These are phyloP conservation scores for Anthracocystis panici-leucophaei DNA, from an alignment of 1,284 basidiomycete genomes.

Conservation along the genomic window DNA sequence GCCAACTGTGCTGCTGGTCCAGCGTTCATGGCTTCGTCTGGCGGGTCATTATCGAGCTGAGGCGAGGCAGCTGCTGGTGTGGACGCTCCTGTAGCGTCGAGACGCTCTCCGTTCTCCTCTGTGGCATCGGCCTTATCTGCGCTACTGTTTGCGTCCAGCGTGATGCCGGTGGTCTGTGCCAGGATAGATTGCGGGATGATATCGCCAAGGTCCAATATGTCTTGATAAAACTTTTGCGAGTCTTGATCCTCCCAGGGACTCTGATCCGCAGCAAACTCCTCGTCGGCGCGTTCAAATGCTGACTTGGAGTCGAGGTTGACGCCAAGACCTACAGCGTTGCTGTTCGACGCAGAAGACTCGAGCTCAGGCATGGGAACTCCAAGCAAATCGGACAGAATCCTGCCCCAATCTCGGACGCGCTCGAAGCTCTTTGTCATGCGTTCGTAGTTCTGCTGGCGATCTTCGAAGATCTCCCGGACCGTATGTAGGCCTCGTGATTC, in stretches of 20 bases:
- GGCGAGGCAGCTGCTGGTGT: slow-evolving; percentile 30
- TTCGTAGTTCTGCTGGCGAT: slow-evolving; percentile 97
- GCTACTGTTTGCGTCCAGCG: slow-evolving; percentile 66
- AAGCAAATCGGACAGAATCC: slow-evolving; percentile 84
- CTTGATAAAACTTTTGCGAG: slow-evolving; percentile 92
- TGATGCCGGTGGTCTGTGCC: slow-evolving; percentile 71
- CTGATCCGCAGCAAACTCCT: slow-evolving; percentile 74
- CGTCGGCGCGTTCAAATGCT: slow-evolving; percentile 66
- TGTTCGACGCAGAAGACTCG: slow-evolving; percentile 76
- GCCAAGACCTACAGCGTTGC: slow-evolving; percentile 72
- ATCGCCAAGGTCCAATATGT: slow-evolving; percentile 88
- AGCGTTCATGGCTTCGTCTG: slow-evolving; percentile 71
- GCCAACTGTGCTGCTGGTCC: slow-evolving; percentile 93
- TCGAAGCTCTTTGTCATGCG: slow-evolving; percentile 97
- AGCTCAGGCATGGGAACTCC: slow-evolving; percentile 83
- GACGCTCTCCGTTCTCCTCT: neutral
- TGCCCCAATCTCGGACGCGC: slow-evolving; percentile 74
- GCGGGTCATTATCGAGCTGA: slow-evolving; percentile 24
- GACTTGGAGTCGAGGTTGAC: slow-evolving; percentile 72
- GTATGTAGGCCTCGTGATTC: slow-evolving; percentile 98
- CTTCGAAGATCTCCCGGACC: slow-evolving; percentile 99
- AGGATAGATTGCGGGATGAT: slow-evolving; percentile 88
- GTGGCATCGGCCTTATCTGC: slow-evolving; percentile 74
- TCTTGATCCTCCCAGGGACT: slow-evolving; percentile 96
- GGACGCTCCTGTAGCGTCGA: neutral